Conservation (phyloP, 805 yeast species). For the Barnettozyma botsteinii region DNA sequence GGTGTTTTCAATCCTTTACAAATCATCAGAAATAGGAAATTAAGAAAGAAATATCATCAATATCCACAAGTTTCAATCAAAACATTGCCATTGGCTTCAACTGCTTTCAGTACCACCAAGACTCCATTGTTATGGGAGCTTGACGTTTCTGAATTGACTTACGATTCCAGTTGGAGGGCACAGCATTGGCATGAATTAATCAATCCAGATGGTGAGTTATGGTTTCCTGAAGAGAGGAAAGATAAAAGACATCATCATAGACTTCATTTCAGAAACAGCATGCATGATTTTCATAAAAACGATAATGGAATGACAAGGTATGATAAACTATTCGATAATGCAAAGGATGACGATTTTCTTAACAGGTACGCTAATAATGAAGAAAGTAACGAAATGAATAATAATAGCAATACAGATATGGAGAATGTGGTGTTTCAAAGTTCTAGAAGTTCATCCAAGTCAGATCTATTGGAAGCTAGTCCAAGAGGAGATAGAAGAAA, state of each 20-base stretch:
- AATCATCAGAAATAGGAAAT: slow-evolving; percentile 64
- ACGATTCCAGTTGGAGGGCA: slow-evolving; percentile 56
- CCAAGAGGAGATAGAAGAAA: slow-evolving; percentile 15
- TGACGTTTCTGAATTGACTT: slow-evolving; percentile 50
- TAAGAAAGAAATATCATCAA: slow-evolving; percentile 47
- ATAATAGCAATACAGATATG: background rate
- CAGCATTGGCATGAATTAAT: slow-evolving; percentile 48
- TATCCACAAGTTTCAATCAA: slow-evolving; percentile 40
- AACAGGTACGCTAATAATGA: slow-evolving; percentile 12
- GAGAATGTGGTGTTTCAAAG: background rate
- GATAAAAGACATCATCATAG: slow-evolving; percentile 8
- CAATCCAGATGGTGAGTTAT: slow-evolving; percentile 39
- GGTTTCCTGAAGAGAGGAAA: slow-evolving; percentile 38
- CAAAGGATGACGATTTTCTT: slow-evolving; percentile 4
- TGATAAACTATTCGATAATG: slow-evolving; percentile 18
- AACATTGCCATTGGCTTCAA: slow-evolving; percentile 57
- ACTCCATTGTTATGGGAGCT: slow-evolving; percentile 58
- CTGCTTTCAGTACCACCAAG: slow-evolving; percentile 47
- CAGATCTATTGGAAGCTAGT: slow-evolving; percentile 12
- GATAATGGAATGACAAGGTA: slow-evolving; percentile 13
- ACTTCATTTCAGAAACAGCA: slow-evolving; percentile 1
- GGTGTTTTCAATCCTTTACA: slow-evolving; percentile 80
- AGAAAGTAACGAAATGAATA: background rate
- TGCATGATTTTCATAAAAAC: slow-evolving; percentile 2
- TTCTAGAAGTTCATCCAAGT: slow-evolving; percentile 11